Percentiles rank a stretch among this genome's conserved stretches.
phyloP scores from a whole-genome alignment of 345 rosid genomes.

The Erucastrum elatum region DNA sequence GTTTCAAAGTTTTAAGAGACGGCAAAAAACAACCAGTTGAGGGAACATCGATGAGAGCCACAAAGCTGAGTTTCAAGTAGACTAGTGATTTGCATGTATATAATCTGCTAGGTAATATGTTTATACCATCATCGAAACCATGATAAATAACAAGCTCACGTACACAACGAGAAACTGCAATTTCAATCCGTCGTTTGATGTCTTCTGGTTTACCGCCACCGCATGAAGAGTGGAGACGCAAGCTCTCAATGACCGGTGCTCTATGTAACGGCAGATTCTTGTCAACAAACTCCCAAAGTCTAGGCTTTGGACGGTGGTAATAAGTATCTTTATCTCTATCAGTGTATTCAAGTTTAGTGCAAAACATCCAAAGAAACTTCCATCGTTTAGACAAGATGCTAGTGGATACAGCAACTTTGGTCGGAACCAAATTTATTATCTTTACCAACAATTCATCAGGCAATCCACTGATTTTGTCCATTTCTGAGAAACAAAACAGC shows the following conservation, averaged over 20 bases:
- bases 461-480: too few relatives aligned
- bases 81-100: background rate
- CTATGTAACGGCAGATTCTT: background rate
- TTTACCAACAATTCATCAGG: too few relatives aligned
- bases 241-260: conserved; percentile 7
- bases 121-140: too few relatives aligned
- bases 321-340: too few relatives aligned
- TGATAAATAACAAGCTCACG: background rate
- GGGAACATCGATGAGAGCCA: background rate
- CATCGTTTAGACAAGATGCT: conserved; percentile 4
- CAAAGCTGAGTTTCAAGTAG: background rate
- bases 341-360: background rate
- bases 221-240: background rate
- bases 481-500: too few relatives aligned
- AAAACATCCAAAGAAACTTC: conserved; percentile 15
- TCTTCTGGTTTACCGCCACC: background rate
- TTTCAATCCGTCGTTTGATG: background rate
- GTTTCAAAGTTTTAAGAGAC: background rate
- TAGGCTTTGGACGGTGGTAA: background rate
- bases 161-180: background rate
- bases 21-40: background rate
- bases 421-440: background rate
- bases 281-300: background rate
- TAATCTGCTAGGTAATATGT: background rate
- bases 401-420: background rate